These are phyloP conservation scores for Gossypium anomalum DNA, from an alignment of 345 rosid species.

Conservation along the genomic window DNA sequence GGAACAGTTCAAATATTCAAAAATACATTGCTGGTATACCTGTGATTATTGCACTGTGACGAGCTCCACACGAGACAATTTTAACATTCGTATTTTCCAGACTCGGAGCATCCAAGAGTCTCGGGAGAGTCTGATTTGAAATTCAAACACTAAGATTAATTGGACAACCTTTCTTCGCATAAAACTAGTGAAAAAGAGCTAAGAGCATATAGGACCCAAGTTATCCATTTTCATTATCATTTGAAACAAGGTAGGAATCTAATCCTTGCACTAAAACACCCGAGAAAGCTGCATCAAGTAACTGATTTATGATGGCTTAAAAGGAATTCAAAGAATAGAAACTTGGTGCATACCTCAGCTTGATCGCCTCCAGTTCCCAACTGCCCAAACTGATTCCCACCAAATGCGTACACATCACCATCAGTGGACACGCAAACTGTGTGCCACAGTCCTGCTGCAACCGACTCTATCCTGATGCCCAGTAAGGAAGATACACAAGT, in stretches of 20 bases:
- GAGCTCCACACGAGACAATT: slow-evolving; percentile 90
- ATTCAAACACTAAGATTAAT: neutral
- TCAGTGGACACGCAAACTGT: slow-evolving; percentile 80
- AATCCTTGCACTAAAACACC: neutral
- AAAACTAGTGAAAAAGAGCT: neutral
- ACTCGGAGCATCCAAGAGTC: slow-evolving; percentile 80
- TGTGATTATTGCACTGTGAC: slow-evolving; percentile 71
- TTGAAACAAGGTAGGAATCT: neutral
- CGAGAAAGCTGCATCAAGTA: neutral
- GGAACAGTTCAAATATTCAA: neutral
- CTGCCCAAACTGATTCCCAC: slow-evolving; percentile 98
- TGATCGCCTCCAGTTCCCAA: slow-evolving; percentile 96
- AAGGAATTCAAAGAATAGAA: neutral
- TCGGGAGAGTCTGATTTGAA: slow-evolving; percentile 72
- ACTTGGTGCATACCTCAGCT: slow-evolving; percentile 65
- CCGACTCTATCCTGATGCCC: slow-evolving; percentile 70
- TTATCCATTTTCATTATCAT: neutral
- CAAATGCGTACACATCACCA: slow-evolving; percentile 87
- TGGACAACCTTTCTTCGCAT: neutral
- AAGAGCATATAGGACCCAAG: neutral
- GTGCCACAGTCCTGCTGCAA: slow-evolving; percentile 97
- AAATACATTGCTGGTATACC: slow-evolving; percentile 38
- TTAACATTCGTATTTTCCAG: slow-evolving; percentile 57
- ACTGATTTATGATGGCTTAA: neutral
- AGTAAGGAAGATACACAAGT: slow-evolving; percentile 79